Percentiles rank a stretch among this genome's conserved stretches.
These are phyloP conservation scores for Beauveria pseudobassiana DNA, from an alignment of 2,329 filamentous ascomycete species.

Conservation along the genomic window DNA sequence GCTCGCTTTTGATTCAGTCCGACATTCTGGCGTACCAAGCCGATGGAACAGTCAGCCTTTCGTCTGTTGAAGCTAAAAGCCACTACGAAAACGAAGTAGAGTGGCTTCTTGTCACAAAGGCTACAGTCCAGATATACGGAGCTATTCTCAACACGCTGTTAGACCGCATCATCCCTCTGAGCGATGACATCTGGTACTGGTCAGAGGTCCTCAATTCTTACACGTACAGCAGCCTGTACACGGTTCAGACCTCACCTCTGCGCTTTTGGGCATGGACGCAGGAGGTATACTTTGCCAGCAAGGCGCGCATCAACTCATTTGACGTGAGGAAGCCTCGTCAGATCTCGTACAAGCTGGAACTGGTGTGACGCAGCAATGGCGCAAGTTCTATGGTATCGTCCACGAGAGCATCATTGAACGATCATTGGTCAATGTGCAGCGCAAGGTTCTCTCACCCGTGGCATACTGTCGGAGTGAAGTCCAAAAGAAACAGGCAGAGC, in stretches of 20 bases:
- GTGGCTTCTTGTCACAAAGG: conserved; percentile 87
- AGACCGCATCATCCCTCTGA: conserved; percentile 74
- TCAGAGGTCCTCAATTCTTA: conserved; percentile 77
- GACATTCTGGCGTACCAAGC: conserved; percentile 30
- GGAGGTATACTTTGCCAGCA: conserved; percentile 61
- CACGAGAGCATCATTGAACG: conserved; percentile 66
- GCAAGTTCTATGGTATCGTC: conserved; percentile 73
- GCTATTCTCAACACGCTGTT: conserved; percentile 68
- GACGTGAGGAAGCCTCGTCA: conserved; percentile 22
- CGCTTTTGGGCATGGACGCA: conserved; percentile 65
- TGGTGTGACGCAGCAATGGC: conserved; percentile 47
- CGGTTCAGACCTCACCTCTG: conserved; percentile 74
- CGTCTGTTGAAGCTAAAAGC: conserved; percentile 26
- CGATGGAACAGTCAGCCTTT: neutral
- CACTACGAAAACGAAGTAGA: conserved; percentile 71
- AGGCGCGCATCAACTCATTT: conserved; percentile 32
- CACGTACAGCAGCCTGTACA: conserved; percentile 72
- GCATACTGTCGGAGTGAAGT: conserved; percentile 69
- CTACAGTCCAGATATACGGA: conserved; percentile 84
- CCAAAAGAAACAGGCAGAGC: conserved; percentile 60
- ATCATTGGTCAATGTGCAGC: conserved; percentile 63
- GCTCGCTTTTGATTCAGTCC: conserved; percentile 55
- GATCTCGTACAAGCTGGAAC: conserved; percentile 28
- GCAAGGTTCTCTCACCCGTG: conserved; percentile 69
- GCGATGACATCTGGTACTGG: conserved; percentile 93